Evolutionary conservation across 1,284 basidiomycete species (phyloP).

Genomic region (Ceratobasidium sp.): DNA sequence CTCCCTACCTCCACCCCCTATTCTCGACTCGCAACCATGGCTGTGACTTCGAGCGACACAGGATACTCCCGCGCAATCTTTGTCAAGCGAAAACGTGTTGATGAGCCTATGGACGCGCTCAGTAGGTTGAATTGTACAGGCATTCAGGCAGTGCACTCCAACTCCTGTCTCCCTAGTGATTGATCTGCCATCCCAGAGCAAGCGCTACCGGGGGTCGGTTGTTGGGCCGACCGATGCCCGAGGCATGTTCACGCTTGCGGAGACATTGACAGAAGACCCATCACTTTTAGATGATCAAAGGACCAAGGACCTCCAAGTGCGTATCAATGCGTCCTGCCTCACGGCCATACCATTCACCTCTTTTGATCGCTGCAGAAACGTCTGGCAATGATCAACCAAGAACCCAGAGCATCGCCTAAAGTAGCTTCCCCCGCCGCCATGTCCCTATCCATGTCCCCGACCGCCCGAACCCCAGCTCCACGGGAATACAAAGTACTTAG

Average conservation of each 20-base stretch:
- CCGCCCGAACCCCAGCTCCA: neutral
- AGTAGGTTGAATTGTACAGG: constrained; percentile 19
- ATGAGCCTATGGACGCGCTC: constrained; percentile 41
- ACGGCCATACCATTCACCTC: neutral
- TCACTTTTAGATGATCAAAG: constrained; percentile 35
- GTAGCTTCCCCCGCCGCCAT: constrained; percentile 25
- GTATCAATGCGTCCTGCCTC: constrained; percentile 13
- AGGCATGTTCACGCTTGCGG: constrained; percentile 38
- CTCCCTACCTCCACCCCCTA: constrained; percentile 6
- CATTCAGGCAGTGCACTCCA: constrained; percentile 36
- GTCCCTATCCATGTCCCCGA: constrained; percentile 19
- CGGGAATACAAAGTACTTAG: constrained; percentile 37
- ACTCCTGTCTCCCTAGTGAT: constrained; percentile 29
- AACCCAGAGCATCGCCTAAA: constrained; percentile 27
- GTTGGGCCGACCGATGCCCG: constrained; percentile 6
- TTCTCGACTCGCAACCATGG: constrained; percentile 15
- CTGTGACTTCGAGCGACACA: constrained; percentile 11
- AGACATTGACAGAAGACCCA: constrained; percentile 39
- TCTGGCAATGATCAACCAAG: constrained; percentile 33
- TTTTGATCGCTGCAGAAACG: constrained; percentile 15
- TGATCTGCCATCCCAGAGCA: constrained; percentile 40
- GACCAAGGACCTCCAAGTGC: constrained; percentile 32
- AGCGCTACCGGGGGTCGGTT: constrained; percentile 35
- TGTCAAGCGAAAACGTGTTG: constrained; percentile 41
- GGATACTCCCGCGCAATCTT: constrained; percentile 43